Conservation (phyloP, 345 rosid species). For the Balakata baccata region DNA sequence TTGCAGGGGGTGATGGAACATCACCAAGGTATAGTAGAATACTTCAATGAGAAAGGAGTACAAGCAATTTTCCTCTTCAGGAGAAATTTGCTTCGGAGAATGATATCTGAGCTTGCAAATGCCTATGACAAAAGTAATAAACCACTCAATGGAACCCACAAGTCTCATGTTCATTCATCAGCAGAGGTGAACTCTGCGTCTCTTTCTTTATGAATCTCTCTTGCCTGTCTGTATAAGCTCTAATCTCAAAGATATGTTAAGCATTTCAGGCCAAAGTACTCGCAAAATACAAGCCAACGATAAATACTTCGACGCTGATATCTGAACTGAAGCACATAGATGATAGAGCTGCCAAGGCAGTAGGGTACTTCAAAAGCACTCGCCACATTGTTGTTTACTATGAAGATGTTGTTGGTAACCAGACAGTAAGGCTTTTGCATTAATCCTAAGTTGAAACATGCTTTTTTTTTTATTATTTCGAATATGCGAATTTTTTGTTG, state of each 20-base stretch:
- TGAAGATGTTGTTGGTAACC: slow-evolving; percentile 37
- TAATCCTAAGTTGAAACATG: not conserved
- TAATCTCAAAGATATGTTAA: not conserved
- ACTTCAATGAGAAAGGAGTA: slow-evolving; percentile 38
- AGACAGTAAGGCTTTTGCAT: slow-evolving; percentile 20
- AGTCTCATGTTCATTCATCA: slow-evolving; percentile 37
- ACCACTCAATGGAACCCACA: slow-evolving; percentile 35
- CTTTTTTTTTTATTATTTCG: too few species aligned
- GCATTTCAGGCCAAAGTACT: slow-evolving; percentile 38
- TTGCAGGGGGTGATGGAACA: slow-evolving; percentile 33
- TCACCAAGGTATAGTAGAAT: slow-evolving; percentile 29
- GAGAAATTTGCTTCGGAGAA: slow-evolving; percentile 38
- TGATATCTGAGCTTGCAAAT: slow-evolving; percentile 36
- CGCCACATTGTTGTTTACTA: slow-evolving; percentile 38
- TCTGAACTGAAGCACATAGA: slow-evolving; percentile 35
- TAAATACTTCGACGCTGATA: slow-evolving; percentile 29
- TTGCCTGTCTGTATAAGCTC: not conserved
- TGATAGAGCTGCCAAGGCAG: slow-evolving; percentile 27
- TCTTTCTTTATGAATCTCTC: too few species aligned
- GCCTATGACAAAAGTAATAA: slow-evolving; percentile 31
- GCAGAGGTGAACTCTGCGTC: slow-evolving; percentile 18
- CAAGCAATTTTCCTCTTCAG: slow-evolving; percentile 34
- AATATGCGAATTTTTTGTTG: not conserved
- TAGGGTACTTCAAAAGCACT: slow-evolving; percentile 34
- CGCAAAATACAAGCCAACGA: slow-evolving; percentile 36